Percentiles rank a stretch among this genome's conserved stretches.
phyloP scores from a whole-genome alignment of 805 yeast species.

The Cyberlindnera mississippiensis region DNA sequence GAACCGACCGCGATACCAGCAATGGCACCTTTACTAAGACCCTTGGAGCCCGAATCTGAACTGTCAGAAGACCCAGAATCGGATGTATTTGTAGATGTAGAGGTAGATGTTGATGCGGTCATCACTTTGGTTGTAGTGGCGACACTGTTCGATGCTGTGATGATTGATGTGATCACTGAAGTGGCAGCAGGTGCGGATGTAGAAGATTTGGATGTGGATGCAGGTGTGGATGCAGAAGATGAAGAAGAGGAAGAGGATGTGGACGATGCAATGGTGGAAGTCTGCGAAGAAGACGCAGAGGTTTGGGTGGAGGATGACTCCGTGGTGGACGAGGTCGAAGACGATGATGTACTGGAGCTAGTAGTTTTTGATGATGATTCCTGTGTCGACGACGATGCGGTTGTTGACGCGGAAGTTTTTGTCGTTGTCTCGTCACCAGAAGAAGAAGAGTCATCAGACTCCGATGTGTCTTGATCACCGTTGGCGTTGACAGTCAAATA shows the following conservation, averaged over 20 bases:
- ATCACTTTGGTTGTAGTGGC: slow-evolving; percentile 15
- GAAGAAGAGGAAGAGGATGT: not conserved
- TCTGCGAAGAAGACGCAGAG: not conserved
- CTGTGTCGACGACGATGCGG: slow-evolving; percentile 15
- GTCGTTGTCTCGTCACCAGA: too few relatives aligned
- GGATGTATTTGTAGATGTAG: slow-evolving; percentile 16
- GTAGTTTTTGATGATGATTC: slow-evolving; percentile 2
- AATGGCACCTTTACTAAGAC: slow-evolving; percentile 43
- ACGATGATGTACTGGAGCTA: slow-evolving; percentile 12
- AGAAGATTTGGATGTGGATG: slow-evolving; percentile 1
- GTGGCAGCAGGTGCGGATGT: slow-evolving; percentile 8
- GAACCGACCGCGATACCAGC: slow-evolving; percentile 61
- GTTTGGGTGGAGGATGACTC: slow-evolving; percentile 6
- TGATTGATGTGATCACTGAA: slow-evolving; percentile 17
- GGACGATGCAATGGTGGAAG: not conserved
- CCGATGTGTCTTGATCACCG: slow-evolving; percentile 26
- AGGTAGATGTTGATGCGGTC: slow-evolving; percentile 3
- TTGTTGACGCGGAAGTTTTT: slow-evolving; percentile 13
- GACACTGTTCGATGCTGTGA: slow-evolving; percentile 18
- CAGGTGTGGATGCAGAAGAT: slow-evolving; percentile 1
- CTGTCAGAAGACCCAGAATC: not conserved
- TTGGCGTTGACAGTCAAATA: slow-evolving; percentile 42
- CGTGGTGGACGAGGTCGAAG: slow-evolving; percentile 15
- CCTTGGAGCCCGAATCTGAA: slow-evolving; percentile 6
- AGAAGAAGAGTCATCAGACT: slow-evolving; percentile 13